phyloP scores from a whole-genome alignment of 306 rosid species.

The Trichosanthes truncata region DNA sequence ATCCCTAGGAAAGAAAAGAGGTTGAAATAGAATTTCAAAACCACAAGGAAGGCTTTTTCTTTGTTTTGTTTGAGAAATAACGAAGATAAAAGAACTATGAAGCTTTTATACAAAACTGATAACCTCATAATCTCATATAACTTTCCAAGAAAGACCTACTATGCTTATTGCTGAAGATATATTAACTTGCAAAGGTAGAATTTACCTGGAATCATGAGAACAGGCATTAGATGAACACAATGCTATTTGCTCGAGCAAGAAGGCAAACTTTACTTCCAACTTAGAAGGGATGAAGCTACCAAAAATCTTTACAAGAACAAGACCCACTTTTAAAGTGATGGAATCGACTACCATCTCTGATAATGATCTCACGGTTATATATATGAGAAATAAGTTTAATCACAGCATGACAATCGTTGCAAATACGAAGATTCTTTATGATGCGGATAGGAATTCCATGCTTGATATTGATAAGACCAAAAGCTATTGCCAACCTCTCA shows the following conservation, averaged over 20 bases:
- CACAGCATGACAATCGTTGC: conserved; percentile 45
- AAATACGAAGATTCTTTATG: conserved; percentile 50
- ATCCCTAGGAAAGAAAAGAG: not conserved
- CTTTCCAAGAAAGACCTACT: not conserved
- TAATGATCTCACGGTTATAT: conserved; percentile 40
- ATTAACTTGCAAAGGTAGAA: not conserved
- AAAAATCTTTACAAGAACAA: conserved; percentile 57
- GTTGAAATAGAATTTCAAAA: not conserved
- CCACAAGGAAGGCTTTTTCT: not conserved
- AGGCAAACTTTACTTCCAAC: not conserved
- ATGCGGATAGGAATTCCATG: conserved; percentile 32
- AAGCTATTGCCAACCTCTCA: conserved; percentile 52
- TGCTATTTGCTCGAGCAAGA: not conserved
- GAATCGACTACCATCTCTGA: conserved; percentile 51
- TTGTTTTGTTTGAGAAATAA: not conserved
- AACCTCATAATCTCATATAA: not conserved
- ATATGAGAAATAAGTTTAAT: conserved; percentile 39
- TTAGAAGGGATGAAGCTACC: conserved; percentile 23
- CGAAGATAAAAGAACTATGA: not conserved
- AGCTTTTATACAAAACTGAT: not conserved
- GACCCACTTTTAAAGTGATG: conserved; percentile 52
- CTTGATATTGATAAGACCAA: conserved; percentile 39
- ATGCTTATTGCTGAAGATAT: not conserved
- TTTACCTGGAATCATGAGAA: not conserved
- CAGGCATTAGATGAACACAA: not conserved